These are phyloP conservation scores for Prunus armeniaca DNA, from an alignment of 306 rosid species.

Conservation along the genomic window DNA sequence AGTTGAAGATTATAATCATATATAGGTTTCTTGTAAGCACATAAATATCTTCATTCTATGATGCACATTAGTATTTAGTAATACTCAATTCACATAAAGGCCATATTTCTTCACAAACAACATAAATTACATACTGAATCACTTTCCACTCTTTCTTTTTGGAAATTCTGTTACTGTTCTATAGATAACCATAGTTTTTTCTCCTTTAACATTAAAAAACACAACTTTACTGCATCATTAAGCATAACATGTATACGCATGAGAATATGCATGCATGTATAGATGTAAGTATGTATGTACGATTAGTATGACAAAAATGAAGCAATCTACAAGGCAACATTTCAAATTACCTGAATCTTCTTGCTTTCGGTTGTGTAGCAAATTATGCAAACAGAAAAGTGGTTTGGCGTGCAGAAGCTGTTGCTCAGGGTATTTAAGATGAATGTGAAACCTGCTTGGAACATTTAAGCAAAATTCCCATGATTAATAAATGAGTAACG, in stretches of 20 bases:
- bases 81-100: neutral
- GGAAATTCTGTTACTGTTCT: neutral
- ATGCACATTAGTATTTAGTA: neutral
- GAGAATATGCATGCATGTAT: neutral
- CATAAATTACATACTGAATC: neutral
- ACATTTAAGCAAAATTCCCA: constrained; percentile 16
- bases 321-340: neutral
- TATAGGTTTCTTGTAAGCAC: neutral
- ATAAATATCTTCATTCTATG: neutral
- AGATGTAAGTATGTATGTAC: neutral
- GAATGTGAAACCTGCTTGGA: constrained; percentile 66
- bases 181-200: neutral
- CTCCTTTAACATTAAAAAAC: neutral
- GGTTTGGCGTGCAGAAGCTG: constrained; percentile 78
- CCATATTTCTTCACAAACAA: neutral
- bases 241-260: neutral
- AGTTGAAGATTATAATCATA: neutral
- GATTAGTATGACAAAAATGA: neutral
- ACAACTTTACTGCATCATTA: neutral
- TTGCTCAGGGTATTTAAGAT: constrained; percentile 68
- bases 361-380: constrained; percentile 65
- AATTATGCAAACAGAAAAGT: constrained; percentile 67
- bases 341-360: constrained; percentile 55
- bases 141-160: neutral
- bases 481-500: neutral